Evolutionary conservation across 2,329 filamentous ascomycete species (phyloP).

Genomic region (Talaromyces sp.): DNA sequence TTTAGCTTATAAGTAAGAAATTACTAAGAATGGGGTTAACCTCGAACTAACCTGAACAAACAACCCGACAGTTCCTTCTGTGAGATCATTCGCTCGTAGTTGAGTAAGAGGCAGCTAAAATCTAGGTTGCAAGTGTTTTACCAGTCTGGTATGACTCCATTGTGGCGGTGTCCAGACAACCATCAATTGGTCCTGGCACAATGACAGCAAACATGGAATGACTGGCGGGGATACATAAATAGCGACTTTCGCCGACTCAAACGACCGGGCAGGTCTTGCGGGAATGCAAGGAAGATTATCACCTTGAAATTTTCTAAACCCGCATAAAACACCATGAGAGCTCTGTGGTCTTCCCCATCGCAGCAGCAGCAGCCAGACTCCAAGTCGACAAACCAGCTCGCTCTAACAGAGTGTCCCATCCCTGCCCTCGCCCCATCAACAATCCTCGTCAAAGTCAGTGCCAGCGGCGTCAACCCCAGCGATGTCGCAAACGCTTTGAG

Average conservation of each 20-base stretch:
- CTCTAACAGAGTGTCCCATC: background rate
- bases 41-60: background rate
- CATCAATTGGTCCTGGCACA: background rate
- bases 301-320: background rate
- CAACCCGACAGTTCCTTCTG: background rate
- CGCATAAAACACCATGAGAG: background rate
- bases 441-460: background rate
- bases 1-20: background rate
- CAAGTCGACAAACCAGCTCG: background rate
- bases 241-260: background rate
- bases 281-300: background rate
- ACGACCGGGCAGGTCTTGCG: background rate
- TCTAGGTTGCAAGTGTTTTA: background rate
- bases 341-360: background rate
- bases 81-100: background rate
- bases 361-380: background rate
- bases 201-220: background rate
- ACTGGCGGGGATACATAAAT: background rate
- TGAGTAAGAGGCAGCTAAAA: background rate
- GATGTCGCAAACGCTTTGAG: background rate
- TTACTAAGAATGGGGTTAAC: background rate
- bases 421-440: background rate
- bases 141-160: background rate
- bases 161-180: background rate
- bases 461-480: slow-evolving; percentile 6